phyloP scores from a whole-genome alignment of 371 early-diverging fungal genomes.

The Actinomortierella ambigua region DNA sequence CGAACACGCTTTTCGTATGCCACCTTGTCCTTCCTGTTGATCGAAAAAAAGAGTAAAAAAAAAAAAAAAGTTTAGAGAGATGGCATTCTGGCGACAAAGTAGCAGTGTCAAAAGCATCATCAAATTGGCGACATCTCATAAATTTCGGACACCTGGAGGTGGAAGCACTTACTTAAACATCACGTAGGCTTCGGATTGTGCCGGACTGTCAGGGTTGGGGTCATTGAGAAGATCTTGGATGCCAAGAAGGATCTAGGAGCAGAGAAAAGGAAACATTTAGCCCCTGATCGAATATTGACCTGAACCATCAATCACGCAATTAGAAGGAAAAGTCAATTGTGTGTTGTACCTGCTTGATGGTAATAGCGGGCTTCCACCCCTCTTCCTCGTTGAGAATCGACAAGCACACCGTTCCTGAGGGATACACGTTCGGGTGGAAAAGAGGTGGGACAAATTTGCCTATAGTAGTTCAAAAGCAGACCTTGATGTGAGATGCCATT shows the following conservation, averaged over 20 bases:
- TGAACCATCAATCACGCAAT: background rate
- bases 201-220: constrained; percentile 97
- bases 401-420: constrained; percentile 98
- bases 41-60: background rate
- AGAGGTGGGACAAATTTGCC: constrained; percentile 89
- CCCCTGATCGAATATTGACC: background rate
- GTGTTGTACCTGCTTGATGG: constrained; percentile 89
- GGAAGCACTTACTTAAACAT: constrained; percentile 71
- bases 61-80: background rate
- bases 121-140: background rate
- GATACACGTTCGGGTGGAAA: constrained; percentile 99
- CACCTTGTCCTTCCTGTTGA: constrained; percentile 59
- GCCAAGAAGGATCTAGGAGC: constrained; percentile 83
- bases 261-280: background rate
- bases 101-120: background rate
- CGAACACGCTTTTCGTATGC: constrained; percentile 80
- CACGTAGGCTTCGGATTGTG: constrained; percentile 93
- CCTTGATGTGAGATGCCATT: background rate
- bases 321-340: constrained; percentile 36
- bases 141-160: background rate
- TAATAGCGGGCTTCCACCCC: constrained; percentile 98
- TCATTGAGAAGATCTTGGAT: constrained; percentile 96
- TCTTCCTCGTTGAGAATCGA: constrained; percentile 98
- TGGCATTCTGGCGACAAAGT: too few species aligned
- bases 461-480: constrained; percentile 14